Evolutionary conservation across 345 rosid genomes (phyloP).

Genomic region (Ceriops tagal): DNA sequence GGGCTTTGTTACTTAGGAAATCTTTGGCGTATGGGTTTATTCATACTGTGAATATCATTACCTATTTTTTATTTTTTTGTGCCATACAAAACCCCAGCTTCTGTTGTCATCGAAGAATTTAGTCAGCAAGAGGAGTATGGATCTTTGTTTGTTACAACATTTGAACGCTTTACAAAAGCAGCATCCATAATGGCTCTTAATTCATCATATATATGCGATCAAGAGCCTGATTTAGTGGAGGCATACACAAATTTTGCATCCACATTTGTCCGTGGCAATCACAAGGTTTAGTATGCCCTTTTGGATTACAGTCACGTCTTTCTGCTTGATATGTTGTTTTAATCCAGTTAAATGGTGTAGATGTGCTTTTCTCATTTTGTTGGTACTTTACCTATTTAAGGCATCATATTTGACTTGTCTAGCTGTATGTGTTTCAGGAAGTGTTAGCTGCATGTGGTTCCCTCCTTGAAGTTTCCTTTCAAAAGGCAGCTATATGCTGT

Average conservation of each 20-base stretch:
- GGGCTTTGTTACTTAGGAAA: too few species aligned
- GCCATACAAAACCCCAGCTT: conserved; percentile 43
- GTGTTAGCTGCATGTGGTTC: conserved; percentile 70
- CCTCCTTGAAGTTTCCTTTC: conserved; percentile 83
- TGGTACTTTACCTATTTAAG: conserved; percentile 2
- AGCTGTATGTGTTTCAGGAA: conserved; percentile 47
- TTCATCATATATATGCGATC: conserved; percentile 92
- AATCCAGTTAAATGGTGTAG: neutral
- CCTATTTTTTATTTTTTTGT: neutral
- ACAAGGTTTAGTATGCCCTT: conserved; percentile 53
- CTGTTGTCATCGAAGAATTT: conserved; percentile 87
- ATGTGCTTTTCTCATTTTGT: conserved; percentile 1
- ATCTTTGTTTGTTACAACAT: conserved; percentile 63
- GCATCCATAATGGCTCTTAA: conserved; percentile 77
- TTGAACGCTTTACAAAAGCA: conserved; percentile 82
- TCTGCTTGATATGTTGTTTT: conserved; percentile 5
- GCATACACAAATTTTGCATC: conserved; percentile 89
- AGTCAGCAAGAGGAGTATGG: conserved; percentile 83
- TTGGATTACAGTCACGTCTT: conserved; percentile 3
- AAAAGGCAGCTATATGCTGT: conserved; percentile 95
- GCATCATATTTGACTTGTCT: conserved; percentile 7
- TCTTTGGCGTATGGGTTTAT: too few species aligned
- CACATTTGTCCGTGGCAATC: conserved; percentile 64
- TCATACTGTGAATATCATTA: neutral
- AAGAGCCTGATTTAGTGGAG: conserved; percentile 97